Evolutionary conservation across 148 eudicot genomes (phyloP).

Genomic region (Hydrangea macrophylla): DNA sequence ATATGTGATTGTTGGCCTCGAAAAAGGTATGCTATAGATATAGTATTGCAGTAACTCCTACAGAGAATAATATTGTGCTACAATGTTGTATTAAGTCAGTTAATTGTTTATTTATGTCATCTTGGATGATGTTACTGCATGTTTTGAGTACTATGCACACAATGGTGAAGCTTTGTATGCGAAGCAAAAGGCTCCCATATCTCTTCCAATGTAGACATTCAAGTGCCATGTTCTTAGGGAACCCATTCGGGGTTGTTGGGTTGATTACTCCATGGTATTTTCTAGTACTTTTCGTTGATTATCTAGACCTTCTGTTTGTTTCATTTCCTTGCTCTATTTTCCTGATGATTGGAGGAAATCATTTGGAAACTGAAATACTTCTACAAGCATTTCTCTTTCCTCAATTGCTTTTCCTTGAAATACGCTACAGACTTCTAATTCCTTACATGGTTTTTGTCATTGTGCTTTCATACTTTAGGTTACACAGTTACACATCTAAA

Average conservation of each 20-base stretch:
- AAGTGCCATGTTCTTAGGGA: constrained; percentile 76
- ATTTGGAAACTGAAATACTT: no score
- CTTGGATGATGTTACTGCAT: constrained; percentile 91
- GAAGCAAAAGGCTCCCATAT: no score
- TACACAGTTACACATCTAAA: background rate
- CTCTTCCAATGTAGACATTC: constrained; percentile 82
- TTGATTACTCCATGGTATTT: no score
- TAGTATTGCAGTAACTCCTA: constrained; percentile 38
- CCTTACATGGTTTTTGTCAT: background rate
- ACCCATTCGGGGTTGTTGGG: constrained; percentile 95
- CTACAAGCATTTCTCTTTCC: background rate
- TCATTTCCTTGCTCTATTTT: no score
- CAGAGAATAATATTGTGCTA: background rate
- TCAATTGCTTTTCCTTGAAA: background rate
- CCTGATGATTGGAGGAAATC: no score
- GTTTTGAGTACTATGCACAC: constrained; percentile 89
- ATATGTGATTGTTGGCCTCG: no score
- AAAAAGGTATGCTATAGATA: no score
- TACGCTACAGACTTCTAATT: background rate
- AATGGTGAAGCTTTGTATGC: constrained; percentile 90
- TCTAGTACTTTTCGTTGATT: no score
- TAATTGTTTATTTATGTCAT: constrained; percentile 21
- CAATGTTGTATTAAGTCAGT: background rate
- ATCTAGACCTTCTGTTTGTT: no score
- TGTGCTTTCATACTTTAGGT: background rate